Evolutionary conservation across 2,329 filamentous ascomycete species (phyloP), one percentile per base, ranked within the genome.

Genomic region (Fusarium chlamydosporum): DNA sequence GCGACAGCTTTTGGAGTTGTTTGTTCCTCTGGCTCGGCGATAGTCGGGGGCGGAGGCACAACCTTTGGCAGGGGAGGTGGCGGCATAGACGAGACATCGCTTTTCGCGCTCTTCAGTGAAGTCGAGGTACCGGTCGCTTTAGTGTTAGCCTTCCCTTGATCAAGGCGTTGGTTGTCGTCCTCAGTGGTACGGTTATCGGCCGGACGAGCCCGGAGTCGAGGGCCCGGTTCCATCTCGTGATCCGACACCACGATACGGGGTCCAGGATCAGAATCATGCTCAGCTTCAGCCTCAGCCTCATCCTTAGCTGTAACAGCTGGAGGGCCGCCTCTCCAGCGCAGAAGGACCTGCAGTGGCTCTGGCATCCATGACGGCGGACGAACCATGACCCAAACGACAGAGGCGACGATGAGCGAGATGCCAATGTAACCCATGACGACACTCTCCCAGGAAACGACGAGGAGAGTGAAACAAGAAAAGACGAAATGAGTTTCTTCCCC

Each of bases 341-440:
- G 35, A 9, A 78, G 59, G 27, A 75, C 56, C 56, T 74, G 75
- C 34, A 72, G 63, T 33, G 72, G 72, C 41, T 69, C 69, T 27
- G 74, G 68, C 55, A 87, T 77, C 78, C 86, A 84, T 45, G 82
- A 78, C 50, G 84, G 85, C 57, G 84, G 84, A 40, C 83, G 83
- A 64, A 89, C 81, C 71, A 85, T 79, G 67, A 90, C 77, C 72
- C 85, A 86, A 45, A 89, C 82, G 56, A 90, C 79, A 1, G 88
- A 88, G 42, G 85, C 88, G 67, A 91, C 76, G 72, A 91, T 81
- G 67, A 91, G 80, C n/a, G 88, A 88, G 67, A 90, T 78, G 67
- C 86, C 88, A 65, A 90, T 72, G 72, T 88, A 76, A 67, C 81
- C 85, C 87, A 89, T 89, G 54, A 53, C 48, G 54, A 68, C 40